Base-by-base conservation (phyloP, 768 basidiomycete genomes). In the Hericium rajendrae region DNA sequence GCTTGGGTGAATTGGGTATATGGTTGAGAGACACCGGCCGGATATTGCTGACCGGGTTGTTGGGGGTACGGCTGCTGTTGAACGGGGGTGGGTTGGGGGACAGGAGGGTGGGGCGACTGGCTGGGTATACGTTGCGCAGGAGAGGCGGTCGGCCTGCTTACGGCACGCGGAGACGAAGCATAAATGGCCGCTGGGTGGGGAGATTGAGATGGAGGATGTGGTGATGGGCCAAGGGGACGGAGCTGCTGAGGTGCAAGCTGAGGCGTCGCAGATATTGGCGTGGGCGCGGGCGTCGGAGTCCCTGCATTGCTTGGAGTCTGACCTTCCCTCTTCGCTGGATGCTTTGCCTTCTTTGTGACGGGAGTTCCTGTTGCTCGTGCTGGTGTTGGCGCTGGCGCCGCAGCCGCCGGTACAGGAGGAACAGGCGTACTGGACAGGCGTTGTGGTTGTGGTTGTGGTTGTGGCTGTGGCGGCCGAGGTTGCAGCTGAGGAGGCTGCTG, bases 371-470 rank as follows among this genome's bases (percentile, higher is more conserved):
- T 4, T 65, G 63, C 55, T 58, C 65, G 32, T 57, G 59, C 38
- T 57, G 65, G 48, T 60, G 60, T n/a, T 58, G 63, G 56, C 4
- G 54, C 51, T 58, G 63, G 56, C 4, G 54, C 51, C 20, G 58
- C 57, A n/a, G 57, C 52, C 51, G 59, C 26, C 67, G 67, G 12
- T 65, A 59, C 4, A 66, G 57, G n/a, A 63, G 58, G 9, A 57
- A 6, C 32, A 32, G 32, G 32, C 32, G 32, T 32, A 32, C 32
- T 32, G 32, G 32, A 32, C 32, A 32, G 1, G 43, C 43, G 64
- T 37, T 62, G 65, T 48, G 65, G 63, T 58, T 62, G 65, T 48
- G 65, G 63, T 58, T 32, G 37, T 6, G 53, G 38, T 41, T 54
- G 61, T 4, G 50, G 20, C 22, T 50, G 60, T n/a, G 48, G 65